Evolutionary conservation across 306 rosid species (phyloP).

Genomic region (Vigna trinervia): DNA sequence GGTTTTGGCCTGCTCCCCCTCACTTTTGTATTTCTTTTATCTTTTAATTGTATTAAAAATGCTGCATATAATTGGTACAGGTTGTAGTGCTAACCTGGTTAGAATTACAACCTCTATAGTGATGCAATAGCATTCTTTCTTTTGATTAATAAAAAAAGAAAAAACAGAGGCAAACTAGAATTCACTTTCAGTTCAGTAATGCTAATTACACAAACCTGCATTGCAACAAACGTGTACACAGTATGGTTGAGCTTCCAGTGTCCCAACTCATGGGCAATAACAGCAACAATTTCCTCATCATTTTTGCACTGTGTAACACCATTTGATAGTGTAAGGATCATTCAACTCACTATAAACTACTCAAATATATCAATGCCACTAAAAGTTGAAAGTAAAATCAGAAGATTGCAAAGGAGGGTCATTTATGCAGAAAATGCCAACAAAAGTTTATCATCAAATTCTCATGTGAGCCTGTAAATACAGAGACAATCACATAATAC

Average conservation of each 20-base stretch:
- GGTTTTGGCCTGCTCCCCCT: no score
- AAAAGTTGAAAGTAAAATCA: neutral
- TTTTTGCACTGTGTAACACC: slow-evolving; percentile 78
- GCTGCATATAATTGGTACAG: no score
- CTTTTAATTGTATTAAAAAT: no score
- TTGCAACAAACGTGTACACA: slow-evolving; percentile 84
- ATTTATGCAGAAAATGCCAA: neutral
- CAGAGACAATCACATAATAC: no score
- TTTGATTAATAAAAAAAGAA: no score
- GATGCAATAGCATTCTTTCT: no score
- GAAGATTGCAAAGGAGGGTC: slow-evolving; percentile 2
- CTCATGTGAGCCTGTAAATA: neutral
- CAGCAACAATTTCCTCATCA: slow-evolving; percentile 95
- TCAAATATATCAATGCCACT: neutral
- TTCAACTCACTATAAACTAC: neutral
- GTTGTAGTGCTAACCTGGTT: no score
- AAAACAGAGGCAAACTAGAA: slow-evolving; percentile 15
- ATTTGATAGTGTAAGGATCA: slow-evolving; percentile 35
- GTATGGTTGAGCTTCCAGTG: slow-evolving; percentile 99
- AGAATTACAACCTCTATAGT: no score
- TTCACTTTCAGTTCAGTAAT: slow-evolving; percentile 36
- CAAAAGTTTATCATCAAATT: neutral
- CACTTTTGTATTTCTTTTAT: no score
- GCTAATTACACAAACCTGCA: slow-evolving; percentile 73
- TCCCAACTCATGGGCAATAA: slow-evolving; percentile 96